phyloP scores from a whole-genome alignment of 2,329 filamentous ascomycete genomes.

The Trichophyton equinum region DNA sequence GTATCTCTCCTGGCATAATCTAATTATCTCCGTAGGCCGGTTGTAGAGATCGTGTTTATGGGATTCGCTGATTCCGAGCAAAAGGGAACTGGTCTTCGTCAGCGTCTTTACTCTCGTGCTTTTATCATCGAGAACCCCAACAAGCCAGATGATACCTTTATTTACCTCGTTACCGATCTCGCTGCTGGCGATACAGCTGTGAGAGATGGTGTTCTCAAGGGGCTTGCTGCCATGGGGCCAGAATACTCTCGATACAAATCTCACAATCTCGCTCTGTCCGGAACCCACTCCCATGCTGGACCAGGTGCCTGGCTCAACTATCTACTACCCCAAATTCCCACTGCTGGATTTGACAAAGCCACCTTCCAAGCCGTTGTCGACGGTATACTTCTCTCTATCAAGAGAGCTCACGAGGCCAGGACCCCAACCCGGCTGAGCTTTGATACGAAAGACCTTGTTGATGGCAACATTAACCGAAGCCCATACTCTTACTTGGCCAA shows the following conservation, averaged over 20 bases:
- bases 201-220: conserved; percentile 72
- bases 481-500: conserved; percentile 81
- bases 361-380: conserved; percentile 84
- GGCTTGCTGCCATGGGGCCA: conserved; percentile 53
- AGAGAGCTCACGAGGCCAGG: conserved; percentile 62
- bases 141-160: conserved; percentile 57
- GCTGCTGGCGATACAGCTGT: conserved; percentile 82
- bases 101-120: conserved; percentile 75
- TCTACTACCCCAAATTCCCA: conserved; percentile 80
- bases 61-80: conserved; percentile 83
- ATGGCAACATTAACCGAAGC: conserved; percentile 81
- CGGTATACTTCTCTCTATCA: conserved; percentile 69
- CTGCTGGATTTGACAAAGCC: conserved; percentile 70
- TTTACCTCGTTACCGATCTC: conserved; percentile 79
- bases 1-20: background rate
- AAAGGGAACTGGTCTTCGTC: conserved; percentile 68
- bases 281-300: conserved; percentile 85
- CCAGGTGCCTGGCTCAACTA: conserved; percentile 94
- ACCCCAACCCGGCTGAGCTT: conserved; percentile 58
- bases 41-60: conserved; percentile 83
- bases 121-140: conserved; percentile 68
- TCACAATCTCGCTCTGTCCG: conserved; percentile 76
- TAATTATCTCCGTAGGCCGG: conserved; percentile 42
- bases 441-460: conserved; percentile 54
- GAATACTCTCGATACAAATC: conserved; percentile 64